phyloP scores from a whole-genome alignment of 805 yeast species.

The Pichia heedii region DNA sequence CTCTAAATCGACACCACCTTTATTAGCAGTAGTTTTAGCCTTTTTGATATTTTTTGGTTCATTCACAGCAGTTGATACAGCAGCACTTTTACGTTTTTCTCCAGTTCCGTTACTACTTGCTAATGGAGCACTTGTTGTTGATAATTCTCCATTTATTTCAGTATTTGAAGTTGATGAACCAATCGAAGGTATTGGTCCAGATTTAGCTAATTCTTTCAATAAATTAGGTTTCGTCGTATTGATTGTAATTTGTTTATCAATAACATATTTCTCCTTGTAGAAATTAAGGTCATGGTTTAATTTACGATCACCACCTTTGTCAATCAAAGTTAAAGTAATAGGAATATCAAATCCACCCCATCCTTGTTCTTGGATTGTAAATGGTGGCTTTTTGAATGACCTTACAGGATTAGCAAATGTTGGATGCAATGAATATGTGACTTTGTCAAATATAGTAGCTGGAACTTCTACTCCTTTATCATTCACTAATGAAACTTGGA shows the following conservation, averaged over 20 bases:
- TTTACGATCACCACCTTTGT: conserved; percentile 82
- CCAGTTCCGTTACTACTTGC: conserved; percentile 10
- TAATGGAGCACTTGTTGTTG: conserved; percentile 6
- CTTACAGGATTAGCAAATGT: conserved; percentile 88
- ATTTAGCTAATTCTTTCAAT: conserved; percentile 63
- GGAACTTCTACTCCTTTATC: conserved; percentile 76
- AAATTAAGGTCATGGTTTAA: conserved; percentile 87
- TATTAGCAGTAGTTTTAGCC: conserved; percentile 47
- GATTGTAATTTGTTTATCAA: conserved; percentile 68
- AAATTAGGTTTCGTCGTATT: conserved; percentile 70
- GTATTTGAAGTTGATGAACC: background rate
- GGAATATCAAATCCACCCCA: conserved; percentile 98
- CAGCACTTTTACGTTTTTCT: conserved; percentile 20
- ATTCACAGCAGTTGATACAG: conserved; percentile 10
- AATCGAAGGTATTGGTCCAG: conserved; percentile 65
- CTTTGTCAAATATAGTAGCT: conserved; percentile 83
- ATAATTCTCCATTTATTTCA: too few species aligned
- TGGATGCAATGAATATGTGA: conserved; percentile 89
- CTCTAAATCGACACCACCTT: conserved; percentile 80
- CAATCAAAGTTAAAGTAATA: conserved; percentile 65
- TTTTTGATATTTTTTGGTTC: conserved; percentile 40
- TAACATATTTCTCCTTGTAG: conserved; percentile 61
- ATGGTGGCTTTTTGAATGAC: conserved; percentile 73
- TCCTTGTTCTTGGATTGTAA: conserved; percentile 83
- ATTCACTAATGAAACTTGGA: conserved; percentile 66